Evolutionary conservation across 306 rosid species (phyloP), one percentile per base, ranked within the genome.

Genomic region (Castanea crenata): DNA sequence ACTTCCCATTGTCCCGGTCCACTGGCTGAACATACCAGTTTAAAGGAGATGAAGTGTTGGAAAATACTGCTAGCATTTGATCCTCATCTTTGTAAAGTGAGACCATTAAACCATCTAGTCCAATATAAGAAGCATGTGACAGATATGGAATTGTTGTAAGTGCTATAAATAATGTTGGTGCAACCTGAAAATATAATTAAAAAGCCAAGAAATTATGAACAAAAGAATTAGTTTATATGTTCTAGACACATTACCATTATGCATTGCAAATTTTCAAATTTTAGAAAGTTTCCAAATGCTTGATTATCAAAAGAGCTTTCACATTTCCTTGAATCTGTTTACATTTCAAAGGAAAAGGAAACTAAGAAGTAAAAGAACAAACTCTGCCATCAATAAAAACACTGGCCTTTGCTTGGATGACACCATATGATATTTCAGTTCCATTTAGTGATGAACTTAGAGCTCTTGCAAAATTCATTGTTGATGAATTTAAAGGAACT

Each of bases 91-190:
- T 76, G 55, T 55, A 32, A 51, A 74, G 8, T 46, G 85, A 81
- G 52, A 74, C 81, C 13, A 75, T 12, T 6, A 52, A 15, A 13
- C 83, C 85, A 61, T 75, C 76, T 5, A 9, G 3, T 31, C 83
- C 83, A 7, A 71, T 6, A 16, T 81, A 85, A 21, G 88, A 69
- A 51, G 76, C 57, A 63, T 75, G 76, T n/a, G 75, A 62, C 55
- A 81, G 5, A 25, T 78, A 59, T 25, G 85, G 81, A 23, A 56
- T 71, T 20, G 52, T 78, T 12, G 72, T 75, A 38, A 85, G 52
- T 10, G 76, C 74, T 34, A 74, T 52, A 78, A 74, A 78, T 51
- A 85, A 71, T 25, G 32, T 3, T 25, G 81, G 83, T 1, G 76
- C 79, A 29, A 85, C 81, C 88, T 85, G 80, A 73, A 84, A 16